Evolutionary conservation across 2,329 filamentous ascomycete species (phyloP), one percentile per base, ranked within the genome.

Genomic region (Thielaviopsis populi): DNA sequence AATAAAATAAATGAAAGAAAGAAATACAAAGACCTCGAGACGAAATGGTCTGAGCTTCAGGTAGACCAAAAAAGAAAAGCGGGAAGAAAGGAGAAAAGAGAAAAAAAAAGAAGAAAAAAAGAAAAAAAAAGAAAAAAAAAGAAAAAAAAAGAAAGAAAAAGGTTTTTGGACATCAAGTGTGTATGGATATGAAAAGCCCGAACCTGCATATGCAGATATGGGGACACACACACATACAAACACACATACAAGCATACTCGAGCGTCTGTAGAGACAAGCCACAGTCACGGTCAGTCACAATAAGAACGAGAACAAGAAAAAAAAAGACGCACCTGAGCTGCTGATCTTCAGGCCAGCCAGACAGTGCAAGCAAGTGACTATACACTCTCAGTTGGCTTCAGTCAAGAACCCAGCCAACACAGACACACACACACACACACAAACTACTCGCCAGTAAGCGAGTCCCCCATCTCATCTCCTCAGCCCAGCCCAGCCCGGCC

Each of bases 41-140:
- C 11, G 10, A 19, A 17, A 19, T 37, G 24, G 53, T 10, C 53
- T 33, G 27, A 37, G 53, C 27, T 56, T 56, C 27, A 56, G 53
- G 53, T 56, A 56, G 53, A 37, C 13, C 15, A 56, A 56, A 56
- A 56, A 56, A 56, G 53, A 56, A 56, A 56, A 56, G 53, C 27
- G 53, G 53, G 27, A 56, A 56, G 50, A 56, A 56, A 8, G 24
- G 15, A 30, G 13, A 53, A 53, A 24, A 8, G n/a, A 10, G 19
- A 53, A 13, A 24, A 10, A 1, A 8, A 22, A 19, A 19, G 19
- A 48, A 48, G 10, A 19, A 48, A 48, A 48, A 19, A n/a, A 11
- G 17, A 22, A 4, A 19, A 22, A 8, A 48, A 48, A 48, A 8
- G 19, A 5, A 2, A 10, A 27, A 24, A 7, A 1, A 3, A 27